Base-by-base conservation (phyloP, 805 yeast species). In the Cyberlindnera mycetangii region DNA sequence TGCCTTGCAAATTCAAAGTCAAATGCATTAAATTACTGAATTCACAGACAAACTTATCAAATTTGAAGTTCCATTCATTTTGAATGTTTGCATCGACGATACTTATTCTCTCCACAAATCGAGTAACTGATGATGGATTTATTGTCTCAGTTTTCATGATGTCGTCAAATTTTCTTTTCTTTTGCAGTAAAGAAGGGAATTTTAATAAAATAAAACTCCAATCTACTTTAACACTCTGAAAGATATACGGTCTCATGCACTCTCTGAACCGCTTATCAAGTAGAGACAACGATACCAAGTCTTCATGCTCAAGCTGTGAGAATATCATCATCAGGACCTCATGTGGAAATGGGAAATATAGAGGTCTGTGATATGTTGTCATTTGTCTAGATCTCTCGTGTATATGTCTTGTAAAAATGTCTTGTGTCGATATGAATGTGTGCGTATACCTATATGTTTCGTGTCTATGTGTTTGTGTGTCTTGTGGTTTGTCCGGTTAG, bases 11-110 rank as follows among this genome's bases (percentile, higher is more conserved):
- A 4, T 43, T 45, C 22, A 67, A 35, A 21, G 52, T 54, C 36
- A 66, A 43, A 14, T 51, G 44, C 11, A 21, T 42, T 37, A 66
- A 32, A 34, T 59, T 62, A 7, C 21, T 32, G 33, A 66, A 56
- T 5, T 34, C 25, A 1, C 43, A 19, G 10, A 62, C 60, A 17
- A 65, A 42, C 15, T 47, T 42, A 22, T 58, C 56, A 37, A 61
- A 62, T n/a, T 60, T 61, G 41, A 61, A 64, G 30, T 61, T 59
- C 70, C 70, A 66, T 43, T 66, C 69, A 32, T 59, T 53, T 19
- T 57, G 57, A n/a, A 66, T 47, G 34, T 63, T 58, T 8, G 56
- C 48, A 15, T 63, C 58, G 7, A 56, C 44, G 19, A 66, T 53
- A 24, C 57, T 49, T n/a, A 66, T 36, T 5, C 41, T 48, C 42